A percentile compares a stretch with the other conserved stretches of the same genome.
phyloP scores from a whole-genome alignment of 306 rosid species.

The Quercus bicolor region DNA sequence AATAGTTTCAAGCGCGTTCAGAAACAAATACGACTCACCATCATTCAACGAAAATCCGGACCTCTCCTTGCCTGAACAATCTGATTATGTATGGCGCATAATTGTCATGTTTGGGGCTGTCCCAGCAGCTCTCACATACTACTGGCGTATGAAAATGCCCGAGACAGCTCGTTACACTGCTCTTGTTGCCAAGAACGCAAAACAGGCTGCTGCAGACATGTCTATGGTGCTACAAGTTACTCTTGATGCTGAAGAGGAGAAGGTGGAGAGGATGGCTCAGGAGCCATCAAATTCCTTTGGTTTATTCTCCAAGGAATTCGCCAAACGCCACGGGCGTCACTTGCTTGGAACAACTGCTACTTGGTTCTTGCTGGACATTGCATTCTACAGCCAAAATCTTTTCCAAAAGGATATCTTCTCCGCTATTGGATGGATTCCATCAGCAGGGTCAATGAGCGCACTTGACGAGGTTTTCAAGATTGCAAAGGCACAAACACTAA shows the following conservation, averaged over 20 bases:
- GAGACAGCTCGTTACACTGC: constrained; percentile 19
- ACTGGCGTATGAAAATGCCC: constrained; percentile 13
- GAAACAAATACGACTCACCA: background rate
- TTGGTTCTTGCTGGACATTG: constrained; percentile 11
- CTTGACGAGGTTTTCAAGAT: background rate
- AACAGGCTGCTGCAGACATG: constrained; percentile 16
- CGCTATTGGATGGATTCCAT: background rate
- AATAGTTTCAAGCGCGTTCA: constrained; percentile 1
- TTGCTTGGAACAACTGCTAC: constrained; percentile 7
- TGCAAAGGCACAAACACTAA: constrained; percentile 9
- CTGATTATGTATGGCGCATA: constrained; percentile 1
- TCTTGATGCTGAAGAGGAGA: background rate
- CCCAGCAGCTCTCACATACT: constrained; percentile 13
- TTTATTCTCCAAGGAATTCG: constrained; percentile 1
- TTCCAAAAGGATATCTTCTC: constrained; percentile 14
- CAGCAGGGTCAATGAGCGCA: background rate
- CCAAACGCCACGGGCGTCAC: constrained; percentile 5
- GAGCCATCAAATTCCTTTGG: background rate
- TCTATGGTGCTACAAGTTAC: constrained; percentile 6
- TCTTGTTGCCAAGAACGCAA: constrained; percentile 14
- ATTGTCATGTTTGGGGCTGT: constrained; percentile 15
- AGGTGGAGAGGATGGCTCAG: background rate
- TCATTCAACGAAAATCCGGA: fast-evolving
- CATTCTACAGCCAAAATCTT: constrained; percentile 13
- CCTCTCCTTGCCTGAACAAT: background rate